Base-by-base conservation (phyloP, 2,329 filamentous ascomycete genomes). In the Penicillium aurantiogriseum region DNA sequence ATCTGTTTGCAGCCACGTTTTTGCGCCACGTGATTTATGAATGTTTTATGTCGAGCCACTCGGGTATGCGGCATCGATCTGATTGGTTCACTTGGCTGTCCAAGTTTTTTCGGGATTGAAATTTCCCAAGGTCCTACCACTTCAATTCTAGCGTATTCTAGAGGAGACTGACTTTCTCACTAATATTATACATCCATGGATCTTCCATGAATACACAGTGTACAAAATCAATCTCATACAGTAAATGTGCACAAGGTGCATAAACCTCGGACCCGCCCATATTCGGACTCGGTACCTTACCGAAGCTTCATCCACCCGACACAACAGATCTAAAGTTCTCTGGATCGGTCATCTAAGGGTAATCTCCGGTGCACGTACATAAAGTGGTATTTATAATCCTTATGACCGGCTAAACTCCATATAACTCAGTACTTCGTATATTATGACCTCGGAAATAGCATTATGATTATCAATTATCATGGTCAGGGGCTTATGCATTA, bases 31-130 rank as follows among this genome's bases (percentile, higher is more conserved):
- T 59, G 62, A 61, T 19, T 31, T 56, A 52, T 45, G 40, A 31
- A 51, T 0, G 17, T 10, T 23, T 62, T 54, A 57, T 63, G 59
- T 54, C 33, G 33, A 39, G 56, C 58, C 55, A 60, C 49, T 47
- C 64, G 64, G 64, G 36, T 63, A 63, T 35, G 39, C 64, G 64
- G 64, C 64, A 66, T 42, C 17, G n/a, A 42, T 25, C 11, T 62
- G 43, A 63, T 62, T 60, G 57, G 58, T 42, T n/a, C 7, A 45
- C 3, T 19, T 51, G 25, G 53, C 38, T 35, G 3, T 21, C 23
- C 7, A 23, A 27, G 8, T n/a, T 31, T 31, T 15, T 9, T 9
- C 8, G 10, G 1, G n/a, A 10, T 7, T 17, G 4, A 19, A 49
- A 19, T 5, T 21, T 47, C 4, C 10, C 2, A 47, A 31, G 9